These are phyloP conservation scores for Hirsutella minnesotensis DNA, from an alignment of 2,329 filamentous ascomycete species.

Conservation along the genomic window DNA sequence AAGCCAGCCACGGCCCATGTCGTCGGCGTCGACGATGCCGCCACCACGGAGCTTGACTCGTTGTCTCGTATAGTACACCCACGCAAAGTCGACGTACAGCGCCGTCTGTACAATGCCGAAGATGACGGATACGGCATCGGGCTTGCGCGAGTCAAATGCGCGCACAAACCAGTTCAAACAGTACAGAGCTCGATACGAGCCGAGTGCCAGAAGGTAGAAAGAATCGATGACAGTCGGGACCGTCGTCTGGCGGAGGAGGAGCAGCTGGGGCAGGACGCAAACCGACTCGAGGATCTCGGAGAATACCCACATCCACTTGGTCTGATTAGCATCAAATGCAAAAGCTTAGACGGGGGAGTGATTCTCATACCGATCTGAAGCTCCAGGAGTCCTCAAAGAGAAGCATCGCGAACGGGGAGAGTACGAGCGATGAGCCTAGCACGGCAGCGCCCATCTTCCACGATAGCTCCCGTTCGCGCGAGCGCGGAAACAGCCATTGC, in stretches of 20 bases:
- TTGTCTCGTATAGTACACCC: slow-evolving; percentile 92
- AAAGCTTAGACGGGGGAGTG: no score
- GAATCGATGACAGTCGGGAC: slow-evolving; percentile 94
- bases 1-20: slow-evolving; percentile 75
- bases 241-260: slow-evolving; percentile 86
- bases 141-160: slow-evolving; percentile 45
- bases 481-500: slow-evolving; percentile 75
- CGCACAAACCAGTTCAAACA: slow-evolving; percentile 83
- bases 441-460: slow-evolving; percentile 77
- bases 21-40: slow-evolving; percentile 80
- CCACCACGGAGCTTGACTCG: slow-evolving; percentile 83
- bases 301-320: slow-evolving; percentile 71
- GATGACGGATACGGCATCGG: slow-evolving; percentile 64
- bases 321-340: slow-evolving; percentile 6
- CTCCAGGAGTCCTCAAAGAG: slow-evolving; percentile 47
- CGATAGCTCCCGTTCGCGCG: slow-evolving; percentile 81
- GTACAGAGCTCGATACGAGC: slow-evolving; percentile 80
- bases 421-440: slow-evolving; percentile 49
- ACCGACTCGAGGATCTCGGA: slow-evolving; percentile 87
- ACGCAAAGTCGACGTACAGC: slow-evolving; percentile 87
- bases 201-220: slow-evolving; percentile 84
- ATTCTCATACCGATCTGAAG: slow-evolving; percentile 41
- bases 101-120: slow-evolving; percentile 85
- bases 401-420: slow-evolving; percentile 62
- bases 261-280: slow-evolving; percentile 79